Percentiles rank a stretch among this genome's conserved stretches.
Evolutionary conservation across 352 stramenopile species (phyloP).

Genomic region (Globisporangium yorkense): DNA sequence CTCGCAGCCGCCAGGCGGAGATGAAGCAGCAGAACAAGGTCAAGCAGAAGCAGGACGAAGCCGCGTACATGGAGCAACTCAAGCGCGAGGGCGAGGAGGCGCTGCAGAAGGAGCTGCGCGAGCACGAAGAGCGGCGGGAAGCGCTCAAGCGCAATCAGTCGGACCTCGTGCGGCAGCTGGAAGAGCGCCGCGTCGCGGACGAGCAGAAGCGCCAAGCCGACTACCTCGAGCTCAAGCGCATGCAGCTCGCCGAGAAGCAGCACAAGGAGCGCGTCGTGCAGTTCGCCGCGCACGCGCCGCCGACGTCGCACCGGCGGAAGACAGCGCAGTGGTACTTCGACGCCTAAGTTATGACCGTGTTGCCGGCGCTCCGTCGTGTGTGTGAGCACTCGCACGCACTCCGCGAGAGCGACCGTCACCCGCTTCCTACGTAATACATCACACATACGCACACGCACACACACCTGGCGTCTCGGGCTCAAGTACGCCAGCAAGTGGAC

Average conservation of each 20-base stretch:
- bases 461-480: no score
- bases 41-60: constrained; percentile 38
- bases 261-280: constrained; percentile 63
- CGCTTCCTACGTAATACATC: constrained; percentile 3
- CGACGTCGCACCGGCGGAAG: constrained; percentile 67
- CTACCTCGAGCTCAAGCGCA: constrained; percentile 73
- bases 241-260: constrained; percentile 69
- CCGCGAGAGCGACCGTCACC: not conserved
- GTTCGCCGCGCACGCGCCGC: constrained; percentile 37
- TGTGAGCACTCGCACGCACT: not conserved
- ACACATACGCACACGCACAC: not conserved
- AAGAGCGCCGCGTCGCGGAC: constrained; percentile 39
- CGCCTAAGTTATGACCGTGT: constrained; percentile 22
- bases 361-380: no score
- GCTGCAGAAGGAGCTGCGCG: constrained; percentile 69
- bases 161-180: constrained; percentile 52
- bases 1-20: constrained; percentile 46
- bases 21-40: constrained; percentile 32
- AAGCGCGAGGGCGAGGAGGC: constrained; percentile 68
- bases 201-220: constrained; percentile 62
- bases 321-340: constrained; percentile 82
- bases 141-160: constrained; percentile 68
- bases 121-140: constrained; percentile 55
- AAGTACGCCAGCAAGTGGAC: no score
- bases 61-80: constrained; percentile 56